These are phyloP conservation scores for Nakaseomyces delphensis DNA, from an alignment of 1,139 yeast species.

Conservation along the genomic window DNA sequence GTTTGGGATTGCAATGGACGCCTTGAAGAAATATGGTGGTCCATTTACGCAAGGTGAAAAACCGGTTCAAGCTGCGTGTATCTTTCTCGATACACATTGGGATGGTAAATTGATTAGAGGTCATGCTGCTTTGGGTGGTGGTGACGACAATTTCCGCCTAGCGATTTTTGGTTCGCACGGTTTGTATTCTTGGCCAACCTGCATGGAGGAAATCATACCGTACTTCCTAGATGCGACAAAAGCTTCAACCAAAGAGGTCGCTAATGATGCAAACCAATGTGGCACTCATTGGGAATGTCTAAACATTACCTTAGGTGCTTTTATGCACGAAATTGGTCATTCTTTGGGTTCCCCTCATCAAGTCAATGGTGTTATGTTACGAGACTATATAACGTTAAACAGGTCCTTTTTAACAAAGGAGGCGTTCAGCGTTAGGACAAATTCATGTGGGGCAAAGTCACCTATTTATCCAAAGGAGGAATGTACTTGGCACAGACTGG, in stretches of 20 bases:
- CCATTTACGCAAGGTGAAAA: constrained; percentile 39
- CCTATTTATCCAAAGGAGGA: constrained; percentile 55
- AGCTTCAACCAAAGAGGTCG: constrained; percentile 60
- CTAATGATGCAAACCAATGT: constrained; percentile 78
- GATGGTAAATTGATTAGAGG: constrained; percentile 61
- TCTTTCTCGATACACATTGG: constrained; percentile 80
- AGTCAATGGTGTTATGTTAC: constrained; percentile 77
- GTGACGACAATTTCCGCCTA: constrained; percentile 54
- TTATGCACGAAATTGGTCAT: constrained; percentile 93
- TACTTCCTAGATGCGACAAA: constrained; percentile 64
- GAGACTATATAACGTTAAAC: constrained; percentile 76
- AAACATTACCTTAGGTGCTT: constrained; percentile 83
- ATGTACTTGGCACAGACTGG: constrained; percentile 84
- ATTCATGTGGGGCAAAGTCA: constrained; percentile 35
- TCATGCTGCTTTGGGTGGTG: constrained; percentile 96
- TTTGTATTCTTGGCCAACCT: constrained; percentile 78
- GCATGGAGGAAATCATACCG: constrained; percentile 59
- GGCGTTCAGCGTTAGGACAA: constrained; percentile 46
- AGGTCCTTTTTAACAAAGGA: constrained; percentile 77
- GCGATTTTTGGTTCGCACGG: constrained; percentile 96
- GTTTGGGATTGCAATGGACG: constrained; percentile 71
- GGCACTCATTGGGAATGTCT: constrained; percentile 88
- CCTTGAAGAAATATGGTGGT: constrained; percentile 47
- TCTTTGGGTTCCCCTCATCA: constrained; percentile 87
- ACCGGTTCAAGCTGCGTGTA: constrained; percentile 73